phyloP scores from a whole-genome alignment of 2,329 filamentous ascomycete species.

The Clonostachys solani region DNA sequence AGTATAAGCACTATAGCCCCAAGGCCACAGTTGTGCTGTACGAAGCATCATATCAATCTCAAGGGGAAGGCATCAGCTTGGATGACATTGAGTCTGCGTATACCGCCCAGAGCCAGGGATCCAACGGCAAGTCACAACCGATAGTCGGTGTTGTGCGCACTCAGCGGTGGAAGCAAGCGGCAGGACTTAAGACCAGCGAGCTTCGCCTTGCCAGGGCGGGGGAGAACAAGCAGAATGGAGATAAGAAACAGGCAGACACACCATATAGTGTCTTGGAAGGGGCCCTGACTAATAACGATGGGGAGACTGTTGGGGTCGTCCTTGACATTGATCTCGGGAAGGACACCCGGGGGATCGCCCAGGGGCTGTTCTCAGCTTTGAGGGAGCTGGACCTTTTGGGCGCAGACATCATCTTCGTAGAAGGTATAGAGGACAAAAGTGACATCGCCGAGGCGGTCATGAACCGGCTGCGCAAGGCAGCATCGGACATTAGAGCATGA shows the following conservation, averaged over 20 bases:
- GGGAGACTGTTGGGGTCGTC: constrained; percentile 31
- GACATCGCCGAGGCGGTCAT: constrained; percentile 85
- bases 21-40: constrained; percentile 82
- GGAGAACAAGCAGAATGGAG: constrained; percentile 17
- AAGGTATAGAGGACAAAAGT: constrained; percentile 76
- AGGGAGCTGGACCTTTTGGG: constrained; percentile 76
- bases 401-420: constrained; percentile 83
- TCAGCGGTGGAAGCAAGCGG: constrained; percentile 42
- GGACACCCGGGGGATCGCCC: constrained; percentile 70
- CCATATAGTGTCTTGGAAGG: constrained; percentile 35
- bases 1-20: constrained; percentile 97
- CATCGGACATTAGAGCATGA: constrained; percentile 53
- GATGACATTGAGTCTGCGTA: constrained; percentile 23
- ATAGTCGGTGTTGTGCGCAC: constrained; percentile 53
- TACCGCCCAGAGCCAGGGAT: constrained; percentile 3
- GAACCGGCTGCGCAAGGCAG: constrained; percentile 78
- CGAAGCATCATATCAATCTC: constrained; percentile 45
- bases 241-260: constrained; percentile 15
- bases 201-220: constrained; percentile 10
- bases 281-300: constrained; percentile 24
- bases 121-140: constrained; percentile 13
- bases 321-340: constrained; percentile 72
- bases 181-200: constrained; percentile 27
- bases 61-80: constrained; percentile 25
- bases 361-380: constrained; percentile 82